Conservation (phyloP, 495 filamentous ascomycete genomes). For the Trichoderma orchidacearum region DNA sequence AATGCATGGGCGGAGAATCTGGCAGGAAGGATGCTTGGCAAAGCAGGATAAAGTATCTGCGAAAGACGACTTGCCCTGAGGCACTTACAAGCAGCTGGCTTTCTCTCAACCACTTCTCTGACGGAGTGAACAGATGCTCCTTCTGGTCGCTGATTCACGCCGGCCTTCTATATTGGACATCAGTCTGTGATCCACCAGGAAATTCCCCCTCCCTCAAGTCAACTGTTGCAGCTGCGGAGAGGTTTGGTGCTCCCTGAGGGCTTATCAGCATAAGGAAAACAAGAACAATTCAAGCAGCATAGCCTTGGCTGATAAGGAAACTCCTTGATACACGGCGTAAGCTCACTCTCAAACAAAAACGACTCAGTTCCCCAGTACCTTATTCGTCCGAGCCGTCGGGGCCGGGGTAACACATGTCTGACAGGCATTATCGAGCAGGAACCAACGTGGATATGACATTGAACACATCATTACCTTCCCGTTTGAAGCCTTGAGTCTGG, state of each 20-base stretch:
- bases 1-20: neutral
- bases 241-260: neutral
- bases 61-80: neutral
- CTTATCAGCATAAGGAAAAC: neutral
- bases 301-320: neutral
- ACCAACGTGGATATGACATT: neutral
- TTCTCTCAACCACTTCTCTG: too few relatives aligned
- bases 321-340: neutral
- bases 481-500: neutral
- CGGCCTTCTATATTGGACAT: too few relatives aligned
- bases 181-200: too few relatives aligned
- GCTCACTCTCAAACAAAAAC: neutral
- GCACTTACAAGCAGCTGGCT: too few relatives aligned
- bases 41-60: neutral
- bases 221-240: too few relatives aligned
- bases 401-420: conserved; percentile 1
- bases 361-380: neutral
- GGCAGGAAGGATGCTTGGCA: neutral
- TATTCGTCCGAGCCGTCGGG: neutral
- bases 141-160: too few relatives aligned
- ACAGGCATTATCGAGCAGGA: conserved; percentile 1
- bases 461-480: neutral
- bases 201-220: too few relatives aligned
- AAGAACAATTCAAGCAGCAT: too few relatives aligned
- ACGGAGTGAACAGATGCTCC: too few relatives aligned